Evolutionary conservation across 2,329 filamentous ascomycete genomes (phyloP).

Genomic region (Aspergillus latus): DNA sequence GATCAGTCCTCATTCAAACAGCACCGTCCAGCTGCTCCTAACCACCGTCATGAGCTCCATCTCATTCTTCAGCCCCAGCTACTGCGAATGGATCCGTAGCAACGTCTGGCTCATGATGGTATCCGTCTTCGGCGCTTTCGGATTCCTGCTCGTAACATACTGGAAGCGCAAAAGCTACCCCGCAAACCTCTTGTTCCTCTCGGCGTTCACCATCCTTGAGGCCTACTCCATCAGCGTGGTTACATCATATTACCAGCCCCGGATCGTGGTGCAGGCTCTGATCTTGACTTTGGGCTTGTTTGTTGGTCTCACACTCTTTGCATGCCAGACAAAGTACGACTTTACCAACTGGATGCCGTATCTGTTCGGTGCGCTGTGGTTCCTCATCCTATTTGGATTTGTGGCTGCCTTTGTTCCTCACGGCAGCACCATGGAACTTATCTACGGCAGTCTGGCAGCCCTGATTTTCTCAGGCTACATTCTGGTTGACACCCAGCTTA

Average conservation of each 20-base stretch:
- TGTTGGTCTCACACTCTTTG: slow-evolving; percentile 70
- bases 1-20: slow-evolving; percentile 25
- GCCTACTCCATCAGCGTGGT: slow-evolving; percentile 92
- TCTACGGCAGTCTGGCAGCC: slow-evolving; percentile 78
- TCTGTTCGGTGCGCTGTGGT: slow-evolving; percentile 87
- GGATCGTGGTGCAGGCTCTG: slow-evolving; percentile 70
- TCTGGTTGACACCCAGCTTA: slow-evolving; percentile 90
- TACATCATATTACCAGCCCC: slow-evolving; percentile 80
- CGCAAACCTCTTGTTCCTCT: slow-evolving; percentile 83
- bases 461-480: slow-evolving; percentile 94
- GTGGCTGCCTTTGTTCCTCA: neutral
- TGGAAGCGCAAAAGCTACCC: slow-evolving; percentile 97
- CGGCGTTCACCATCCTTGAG: slow-evolving; percentile 85
- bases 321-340: slow-evolving; percentile 97
- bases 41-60: slow-evolving; percentile 78
- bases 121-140: slow-evolving; percentile 80
- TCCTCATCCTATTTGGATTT: slow-evolving; percentile 76
- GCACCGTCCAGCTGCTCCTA: slow-evolving; percentile 83
- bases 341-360: slow-evolving; percentile 98
- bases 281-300: slow-evolving; percentile 71
- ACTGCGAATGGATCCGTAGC: slow-evolving; percentile 82
- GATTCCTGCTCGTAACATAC: slow-evolving; percentile 82
- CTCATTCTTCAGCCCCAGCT: slow-evolving; percentile 78
- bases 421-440: slow-evolving; percentile 68
- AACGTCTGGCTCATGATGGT: slow-evolving; percentile 83